These are phyloP conservation scores for Phytophthora pini DNA, from an alignment of 352 stramenopile genomes.

Conservation along the genomic window DNA sequence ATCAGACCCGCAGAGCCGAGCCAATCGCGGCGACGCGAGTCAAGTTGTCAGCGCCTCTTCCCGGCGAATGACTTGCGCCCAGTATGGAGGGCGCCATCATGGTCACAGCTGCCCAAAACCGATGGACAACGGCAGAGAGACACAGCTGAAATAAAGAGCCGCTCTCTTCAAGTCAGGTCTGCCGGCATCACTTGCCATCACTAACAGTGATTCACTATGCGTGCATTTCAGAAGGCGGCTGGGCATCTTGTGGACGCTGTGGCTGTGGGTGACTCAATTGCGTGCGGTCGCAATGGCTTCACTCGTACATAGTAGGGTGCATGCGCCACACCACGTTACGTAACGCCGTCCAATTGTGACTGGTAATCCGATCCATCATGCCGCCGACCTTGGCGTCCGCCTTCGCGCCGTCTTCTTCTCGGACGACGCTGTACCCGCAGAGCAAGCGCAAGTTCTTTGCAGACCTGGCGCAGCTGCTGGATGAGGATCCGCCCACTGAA, in stretches of 20 bases:
- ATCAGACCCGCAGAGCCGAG: conserved; percentile 31
- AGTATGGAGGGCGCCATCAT: conserved; percentile 25
- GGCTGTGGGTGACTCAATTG: conserved; percentile 2
- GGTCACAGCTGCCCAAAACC: conserved; percentile 18
- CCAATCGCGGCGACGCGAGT: conserved; percentile 30
- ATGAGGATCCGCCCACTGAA: conserved; percentile 45
- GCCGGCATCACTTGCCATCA: neutral
- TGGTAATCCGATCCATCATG: neutral
- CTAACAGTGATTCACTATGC: neutral
- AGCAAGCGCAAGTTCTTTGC: conserved; percentile 86
- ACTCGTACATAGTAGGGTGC: conserved; percentile 11
- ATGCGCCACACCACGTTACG: conserved; percentile 19
- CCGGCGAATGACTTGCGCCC: conserved; percentile 13
- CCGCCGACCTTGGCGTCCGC: neutral
- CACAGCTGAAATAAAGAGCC: neutral
- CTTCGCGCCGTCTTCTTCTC: neutral
- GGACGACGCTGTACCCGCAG: conserved; percentile 54
- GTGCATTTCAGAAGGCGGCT: conserved; percentile 1
- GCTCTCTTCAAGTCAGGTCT: neutral
- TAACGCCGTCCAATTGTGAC: conserved; percentile 7
- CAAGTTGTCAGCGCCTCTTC: conserved; percentile 40
- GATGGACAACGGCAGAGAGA: conserved; percentile 16
- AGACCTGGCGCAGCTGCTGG: conserved; percentile 58
- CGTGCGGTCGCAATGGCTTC: conserved; percentile 20
- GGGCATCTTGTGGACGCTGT: conserved; percentile 10